Conservation (phyloP, 768 basidiomycete genomes). For the Mycena filopes region DNA sequence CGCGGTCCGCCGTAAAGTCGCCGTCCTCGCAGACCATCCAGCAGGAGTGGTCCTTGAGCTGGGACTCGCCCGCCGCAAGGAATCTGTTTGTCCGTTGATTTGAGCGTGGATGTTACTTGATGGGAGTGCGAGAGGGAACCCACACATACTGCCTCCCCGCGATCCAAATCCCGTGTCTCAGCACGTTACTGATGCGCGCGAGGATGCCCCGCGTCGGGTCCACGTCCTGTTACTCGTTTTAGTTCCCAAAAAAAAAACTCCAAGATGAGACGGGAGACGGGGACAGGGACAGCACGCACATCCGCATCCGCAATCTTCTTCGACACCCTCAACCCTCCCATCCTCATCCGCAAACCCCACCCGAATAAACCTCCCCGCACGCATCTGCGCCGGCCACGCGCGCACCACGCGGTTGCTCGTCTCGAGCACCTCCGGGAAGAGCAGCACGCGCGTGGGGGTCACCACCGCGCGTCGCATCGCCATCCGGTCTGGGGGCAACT, state of each 20-base stretch:
- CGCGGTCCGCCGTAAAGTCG: constrained; percentile 31
- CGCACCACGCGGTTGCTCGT: constrained; percentile 33
- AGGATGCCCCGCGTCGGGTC: constrained; percentile 29
- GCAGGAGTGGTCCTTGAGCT: constrained; percentile 34
- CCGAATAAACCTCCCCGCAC: constrained; percentile 27
- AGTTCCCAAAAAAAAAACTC: too few species aligned
- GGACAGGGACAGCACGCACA: background rate
- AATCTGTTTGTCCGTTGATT: constrained; percentile 19
- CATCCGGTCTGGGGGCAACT: constrained; percentile 21
- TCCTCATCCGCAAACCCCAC: constrained; percentile 33
- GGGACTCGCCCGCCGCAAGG: constrained; percentile 33
- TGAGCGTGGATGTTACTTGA: too few species aligned
- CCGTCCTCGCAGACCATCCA: constrained; percentile 34
- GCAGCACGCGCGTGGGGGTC: constrained; percentile 32
- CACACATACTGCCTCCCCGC: constrained; percentile 32
- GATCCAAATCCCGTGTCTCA: constrained; percentile 23
- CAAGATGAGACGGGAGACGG: too few species aligned
- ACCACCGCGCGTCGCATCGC: constrained; percentile 30
- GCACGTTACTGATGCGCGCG: constrained; percentile 26
- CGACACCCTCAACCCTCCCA: constrained; percentile 12
- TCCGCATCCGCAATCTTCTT: constrained; percentile 10
- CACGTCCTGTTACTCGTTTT: background rate
- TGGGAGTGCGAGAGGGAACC: background rate
- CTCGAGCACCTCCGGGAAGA: constrained; percentile 32
- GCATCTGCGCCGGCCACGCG: constrained; percentile 28